These are phyloP conservation scores for Filobasidium uniguttulatum DNA, from an alignment of 1,284 basidiomycete genomes.

Conservation along the genomic window DNA sequence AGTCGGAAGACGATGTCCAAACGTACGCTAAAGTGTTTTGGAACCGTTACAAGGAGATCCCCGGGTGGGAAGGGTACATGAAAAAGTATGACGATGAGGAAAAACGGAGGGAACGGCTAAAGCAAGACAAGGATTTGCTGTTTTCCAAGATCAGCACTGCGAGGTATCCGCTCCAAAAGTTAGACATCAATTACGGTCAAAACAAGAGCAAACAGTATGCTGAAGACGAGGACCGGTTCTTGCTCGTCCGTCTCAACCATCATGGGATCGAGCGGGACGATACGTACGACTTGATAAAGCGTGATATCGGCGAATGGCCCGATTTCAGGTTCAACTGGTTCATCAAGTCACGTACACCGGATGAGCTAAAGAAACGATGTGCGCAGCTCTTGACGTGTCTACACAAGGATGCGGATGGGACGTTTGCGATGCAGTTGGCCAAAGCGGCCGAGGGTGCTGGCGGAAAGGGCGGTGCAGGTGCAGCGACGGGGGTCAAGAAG, in stretches of 20 bases:
- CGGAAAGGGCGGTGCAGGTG: constrained; percentile 25
- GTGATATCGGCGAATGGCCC: constrained; percentile 87
- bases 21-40: constrained; percentile 77
- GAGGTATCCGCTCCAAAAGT: constrained; percentile 81
- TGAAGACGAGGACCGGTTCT: constrained; percentile 93
- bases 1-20: constrained; percentile 66
- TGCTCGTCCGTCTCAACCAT: constrained; percentile 77
- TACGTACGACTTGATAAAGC: constrained; percentile 89
- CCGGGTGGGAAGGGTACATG: constrained; percentile 37
- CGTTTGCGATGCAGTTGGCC: constrained; percentile 46
- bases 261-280: constrained; percentile 88
- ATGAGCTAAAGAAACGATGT: constrained; percentile 80
- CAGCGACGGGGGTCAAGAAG: constrained; percentile 25
- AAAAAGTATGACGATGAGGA: constrained; percentile 47
- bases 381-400: constrained; percentile 81
- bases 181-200: constrained; percentile 83
- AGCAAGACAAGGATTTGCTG: constrained; percentile 64
- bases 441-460: constrained; percentile 25
- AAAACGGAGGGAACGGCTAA: constrained; percentile 47
- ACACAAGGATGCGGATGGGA: constrained; percentile 63
- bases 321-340: constrained; percentile 98
- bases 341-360: constrained; percentile 85
- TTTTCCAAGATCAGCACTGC: constrained; percentile 74
- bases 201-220: constrained; percentile 92
- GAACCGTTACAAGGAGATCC: constrained; percentile 74